Evolutionary conservation across 306 rosid genomes (phyloP).

Genomic region (Sophora flavescens): DNA sequence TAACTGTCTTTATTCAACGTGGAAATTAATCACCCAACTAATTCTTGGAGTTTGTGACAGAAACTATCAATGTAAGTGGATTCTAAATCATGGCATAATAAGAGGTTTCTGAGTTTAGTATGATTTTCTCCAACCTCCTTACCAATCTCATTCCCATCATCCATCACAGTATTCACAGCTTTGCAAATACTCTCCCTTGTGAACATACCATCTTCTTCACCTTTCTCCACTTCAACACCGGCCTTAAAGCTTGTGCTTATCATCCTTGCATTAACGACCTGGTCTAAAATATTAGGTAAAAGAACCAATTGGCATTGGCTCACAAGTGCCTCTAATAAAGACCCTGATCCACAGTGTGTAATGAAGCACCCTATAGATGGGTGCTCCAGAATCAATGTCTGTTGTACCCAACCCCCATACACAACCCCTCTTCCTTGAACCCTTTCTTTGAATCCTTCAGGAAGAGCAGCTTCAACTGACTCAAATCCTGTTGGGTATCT

Average conservation of each 20-base stretch:
- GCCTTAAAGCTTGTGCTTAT: constrained; percentile 45
- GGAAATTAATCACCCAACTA: too few relatives aligned
- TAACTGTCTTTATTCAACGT: too few relatives aligned
- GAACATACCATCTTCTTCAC: constrained; percentile 55
- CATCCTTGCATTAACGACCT: constrained; percentile 48
- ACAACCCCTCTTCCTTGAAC: constrained; percentile 34
- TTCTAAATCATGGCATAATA: too few relatives aligned
- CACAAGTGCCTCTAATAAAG: constrained; percentile 55
- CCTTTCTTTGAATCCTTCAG: constrained; percentile 42
- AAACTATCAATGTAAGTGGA: too few relatives aligned
- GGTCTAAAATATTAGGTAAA: constrained; percentile 12
- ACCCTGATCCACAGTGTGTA: constrained; percentile 51
- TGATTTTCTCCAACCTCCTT: constrained; percentile 51
- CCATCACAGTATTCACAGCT: constrained; percentile 50
- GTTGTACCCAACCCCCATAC: constrained; percentile 64
- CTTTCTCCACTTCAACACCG: constrained; percentile 65
- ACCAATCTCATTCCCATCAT: constrained; percentile 51
- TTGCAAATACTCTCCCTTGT: constrained; percentile 51
- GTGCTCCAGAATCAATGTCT: constrained; percentile 51
- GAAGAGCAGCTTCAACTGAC: constrained; percentile 37
- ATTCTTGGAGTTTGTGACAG: too few relatives aligned
- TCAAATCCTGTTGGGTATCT: too few relatives aligned
- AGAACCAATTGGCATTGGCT: constrained; percentile 54
- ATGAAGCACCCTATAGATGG: too few relatives aligned
- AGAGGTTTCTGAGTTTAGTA: background rate